phyloP scores from a whole-genome alignment of 257 asterid species.

The Oldenlandia corymbosa region DNA sequence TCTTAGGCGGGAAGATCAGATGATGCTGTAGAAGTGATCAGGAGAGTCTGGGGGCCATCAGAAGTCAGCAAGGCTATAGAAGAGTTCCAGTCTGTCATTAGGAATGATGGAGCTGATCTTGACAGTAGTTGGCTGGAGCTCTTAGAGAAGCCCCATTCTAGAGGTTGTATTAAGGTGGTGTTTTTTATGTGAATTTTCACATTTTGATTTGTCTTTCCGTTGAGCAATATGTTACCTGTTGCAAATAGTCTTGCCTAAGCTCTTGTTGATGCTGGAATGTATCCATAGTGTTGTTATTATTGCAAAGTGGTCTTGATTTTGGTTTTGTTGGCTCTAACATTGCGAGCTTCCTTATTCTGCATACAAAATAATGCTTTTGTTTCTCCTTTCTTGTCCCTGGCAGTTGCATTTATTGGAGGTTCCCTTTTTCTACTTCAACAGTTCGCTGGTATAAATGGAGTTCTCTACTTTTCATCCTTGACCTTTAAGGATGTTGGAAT shows the following conservation, averaged over 20 bases:
- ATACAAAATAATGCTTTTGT: neutral
- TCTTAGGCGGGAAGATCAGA: slow-evolving; percentile 58
- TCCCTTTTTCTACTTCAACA: slow-evolving; percentile 75
- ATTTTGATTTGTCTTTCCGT: neutral
- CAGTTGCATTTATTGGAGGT: slow-evolving; percentile 85
- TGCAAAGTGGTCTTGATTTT: neutral
- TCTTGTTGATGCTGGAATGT: neutral
- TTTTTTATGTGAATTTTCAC: slow-evolving; percentile 18
- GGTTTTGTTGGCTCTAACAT: neutral
- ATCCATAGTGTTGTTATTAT: neutral
- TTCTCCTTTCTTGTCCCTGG: slow-evolving; percentile 22
- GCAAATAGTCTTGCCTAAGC: neutral
- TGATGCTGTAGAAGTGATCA: slow-evolving; percentile 63
- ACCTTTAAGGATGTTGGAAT: slow-evolving; percentile 78
- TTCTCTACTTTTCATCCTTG: slow-evolving; percentile 80
- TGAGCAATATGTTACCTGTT: neutral
- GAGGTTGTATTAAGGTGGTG: slow-evolving; percentile 69
- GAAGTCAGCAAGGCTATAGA: slow-evolving; percentile 59
- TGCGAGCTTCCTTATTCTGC: neutral
- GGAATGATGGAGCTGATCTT: slow-evolving; percentile 61
- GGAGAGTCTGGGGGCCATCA: slow-evolving; percentile 61
- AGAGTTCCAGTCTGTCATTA: slow-evolving; percentile 62
- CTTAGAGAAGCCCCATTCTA: slow-evolving; percentile 74
- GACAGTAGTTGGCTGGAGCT: slow-evolving; percentile 81
- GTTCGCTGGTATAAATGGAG: slow-evolving; percentile 82